Evolutionary conservation across 306 rosid genomes (phyloP).

Genomic region (Boehmeria nivea): DNA sequence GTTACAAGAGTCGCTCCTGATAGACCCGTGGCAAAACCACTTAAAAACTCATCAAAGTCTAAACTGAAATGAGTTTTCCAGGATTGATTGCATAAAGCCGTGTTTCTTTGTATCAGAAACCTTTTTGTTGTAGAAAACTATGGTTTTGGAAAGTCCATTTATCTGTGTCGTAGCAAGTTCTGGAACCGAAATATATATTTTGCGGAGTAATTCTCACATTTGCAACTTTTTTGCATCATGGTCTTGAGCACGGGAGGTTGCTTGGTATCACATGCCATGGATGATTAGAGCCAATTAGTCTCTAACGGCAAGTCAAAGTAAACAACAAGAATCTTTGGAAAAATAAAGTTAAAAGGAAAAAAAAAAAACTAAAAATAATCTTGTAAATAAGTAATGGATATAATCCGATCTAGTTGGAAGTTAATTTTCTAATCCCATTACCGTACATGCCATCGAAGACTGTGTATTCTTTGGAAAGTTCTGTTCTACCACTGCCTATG

Average conservation of each 20-base stretch:
- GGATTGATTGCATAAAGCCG: background rate
- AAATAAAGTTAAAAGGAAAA: too few relatives aligned
- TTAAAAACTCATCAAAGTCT: conserved; percentile 74
- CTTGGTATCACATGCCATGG: too few relatives aligned
- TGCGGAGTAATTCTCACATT: background rate
- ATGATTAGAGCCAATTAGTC: background rate
- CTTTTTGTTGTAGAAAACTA: background rate
- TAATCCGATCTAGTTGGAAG: too few relatives aligned
- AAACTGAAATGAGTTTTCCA: conserved; percentile 65
- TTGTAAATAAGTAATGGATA: background rate
- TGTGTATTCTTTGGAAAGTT: background rate
- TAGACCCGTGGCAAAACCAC: conserved; percentile 57
- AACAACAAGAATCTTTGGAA: too few relatives aligned
- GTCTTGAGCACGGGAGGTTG: too few relatives aligned
- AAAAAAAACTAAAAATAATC: too few relatives aligned
- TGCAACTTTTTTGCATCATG: too few relatives aligned
- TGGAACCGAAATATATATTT: background rate
- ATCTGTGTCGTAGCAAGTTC: background rate
- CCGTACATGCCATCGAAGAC: too few relatives aligned
- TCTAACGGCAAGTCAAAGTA: background rate
- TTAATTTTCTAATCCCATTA: too few relatives aligned
- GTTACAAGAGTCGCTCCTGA: conserved; percentile 47
- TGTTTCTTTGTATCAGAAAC: background rate
- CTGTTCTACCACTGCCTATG: conserved; percentile 21
- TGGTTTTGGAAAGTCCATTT: too few relatives aligned